Percentiles rank a stretch among this genome's conserved stretches.
phyloP scores from a whole-genome alignment of 108 stramenopile species.

The Nitzschia sp. region DNA sequence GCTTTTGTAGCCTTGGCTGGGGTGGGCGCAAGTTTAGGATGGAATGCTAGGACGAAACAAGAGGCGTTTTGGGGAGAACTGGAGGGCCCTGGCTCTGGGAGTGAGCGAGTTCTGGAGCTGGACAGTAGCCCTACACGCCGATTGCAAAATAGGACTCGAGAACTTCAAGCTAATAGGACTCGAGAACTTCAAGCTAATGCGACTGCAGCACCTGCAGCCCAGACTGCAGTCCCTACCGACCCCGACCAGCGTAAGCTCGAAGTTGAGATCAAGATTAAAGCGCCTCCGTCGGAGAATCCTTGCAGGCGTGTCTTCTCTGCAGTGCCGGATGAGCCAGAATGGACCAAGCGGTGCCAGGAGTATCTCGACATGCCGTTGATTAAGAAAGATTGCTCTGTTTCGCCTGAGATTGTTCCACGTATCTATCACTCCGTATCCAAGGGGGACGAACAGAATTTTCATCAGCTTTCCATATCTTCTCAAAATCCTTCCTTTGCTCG shows the following conservation, averaged over 20 bases:
- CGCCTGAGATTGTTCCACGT: constrained; percentile 1
- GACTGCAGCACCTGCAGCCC: background rate
- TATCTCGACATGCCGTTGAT: background rate
- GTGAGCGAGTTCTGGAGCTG: background rate
- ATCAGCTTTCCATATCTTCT: background rate
- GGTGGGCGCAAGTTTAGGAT: too few relatives aligned
- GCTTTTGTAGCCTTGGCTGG: background rate
- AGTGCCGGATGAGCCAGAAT: background rate
- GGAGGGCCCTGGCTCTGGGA: background rate
- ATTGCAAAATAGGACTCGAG: background rate
- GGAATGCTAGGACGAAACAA: too few relatives aligned
- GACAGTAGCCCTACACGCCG: background rate
- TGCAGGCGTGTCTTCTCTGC: background rate
- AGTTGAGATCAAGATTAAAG: background rate
- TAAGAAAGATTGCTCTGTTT: background rate
- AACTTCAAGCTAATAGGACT: background rate
- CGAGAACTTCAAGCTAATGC: background rate
- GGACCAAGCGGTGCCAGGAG: background rate
- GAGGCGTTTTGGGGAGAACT: too few relatives aligned
- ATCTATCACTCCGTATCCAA: constrained; percentile 7
- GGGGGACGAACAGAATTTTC: too few relatives aligned
- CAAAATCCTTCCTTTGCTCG: background rate
- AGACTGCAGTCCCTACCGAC: background rate
- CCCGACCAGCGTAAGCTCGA: background rate
- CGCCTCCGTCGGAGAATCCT: too few relatives aligned